Evolutionary conservation across 306 rosid species (phyloP).

Genomic region (Hippophae tibetana): DNA sequence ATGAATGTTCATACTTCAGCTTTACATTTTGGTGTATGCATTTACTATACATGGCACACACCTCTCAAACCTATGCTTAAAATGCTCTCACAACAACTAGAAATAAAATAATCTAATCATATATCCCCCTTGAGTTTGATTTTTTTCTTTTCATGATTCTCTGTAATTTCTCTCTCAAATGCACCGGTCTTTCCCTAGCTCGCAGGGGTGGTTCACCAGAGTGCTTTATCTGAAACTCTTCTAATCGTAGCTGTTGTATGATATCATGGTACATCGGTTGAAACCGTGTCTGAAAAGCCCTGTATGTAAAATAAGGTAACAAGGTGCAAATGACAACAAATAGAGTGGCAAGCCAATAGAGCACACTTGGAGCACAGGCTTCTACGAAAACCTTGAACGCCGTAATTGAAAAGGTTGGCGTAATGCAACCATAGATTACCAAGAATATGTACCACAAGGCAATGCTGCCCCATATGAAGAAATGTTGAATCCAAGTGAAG

Average conservation of each 20-base stretch:
- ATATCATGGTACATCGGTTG: slow-evolving; percentile 70
- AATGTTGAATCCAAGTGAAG: slow-evolving; percentile 93
- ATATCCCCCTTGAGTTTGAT: background rate
- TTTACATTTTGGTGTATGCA: too few relatives aligned
- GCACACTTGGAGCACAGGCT: slow-evolving; percentile 60
- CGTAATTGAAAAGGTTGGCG: slow-evolving; percentile 56
- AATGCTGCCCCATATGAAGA: slow-evolving; percentile 83
- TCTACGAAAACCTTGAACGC: slow-evolving; percentile 66
- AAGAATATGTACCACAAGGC: slow-evolving; percentile 64
- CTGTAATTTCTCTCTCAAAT: slow-evolving; percentile 46
- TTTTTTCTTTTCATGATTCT: slow-evolving; percentile 22
- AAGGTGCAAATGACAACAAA: slow-evolving; percentile 51
- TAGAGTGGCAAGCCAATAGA: slow-evolving; percentile 63
- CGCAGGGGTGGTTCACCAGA: slow-evolving; percentile 27
- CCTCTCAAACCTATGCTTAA: too few relatives aligned
- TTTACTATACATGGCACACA: too few relatives aligned
- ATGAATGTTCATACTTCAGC: too few relatives aligned
- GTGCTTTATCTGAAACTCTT: slow-evolving; percentile 25
- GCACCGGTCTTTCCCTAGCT: slow-evolving; percentile 30
- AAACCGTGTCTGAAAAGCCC: slow-evolving; percentile 73
- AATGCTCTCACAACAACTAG: too few relatives aligned
- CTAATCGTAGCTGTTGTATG: slow-evolving; percentile 45
- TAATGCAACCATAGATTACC: slow-evolving; percentile 47
- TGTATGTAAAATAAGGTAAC: slow-evolving; percentile 56
- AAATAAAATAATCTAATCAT: too few relatives aligned